Evolutionary conservation across 805 yeast genomes (phyloP), one percentile per base, ranked within the genome.

Genomic region (Pichia gijzeniarum): DNA sequence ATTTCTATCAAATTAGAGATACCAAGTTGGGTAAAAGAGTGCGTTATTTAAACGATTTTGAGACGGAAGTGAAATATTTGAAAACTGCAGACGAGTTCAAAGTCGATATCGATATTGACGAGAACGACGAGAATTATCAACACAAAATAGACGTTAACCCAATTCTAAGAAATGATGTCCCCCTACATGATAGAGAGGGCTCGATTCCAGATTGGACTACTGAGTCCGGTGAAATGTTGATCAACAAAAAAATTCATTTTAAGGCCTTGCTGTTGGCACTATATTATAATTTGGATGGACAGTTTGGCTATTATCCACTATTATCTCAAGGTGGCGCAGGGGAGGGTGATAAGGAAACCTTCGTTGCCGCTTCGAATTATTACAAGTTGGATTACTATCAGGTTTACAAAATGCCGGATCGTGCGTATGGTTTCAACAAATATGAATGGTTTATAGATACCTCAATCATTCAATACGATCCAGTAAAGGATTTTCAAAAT

Each of bases 271-370:
- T 83, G 45, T 64, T 84, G 38, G 73, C 88, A 0, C 59, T 80
- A 18, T 84, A 81, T 61, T 84, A 84, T 60, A 84, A 83, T 53
- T 65, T 76, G 43, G 74, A 73, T 58, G 89, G 89, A 0, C 84
- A 82, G 20, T 62, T 71, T 3, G 67, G 73, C 46, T 82, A 73
- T 57, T 80, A 80, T 58, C 79, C 79, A 3, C 62, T 82, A 40
- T 63, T 82, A 39, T 69, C 82, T 1, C 80, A 79, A 60, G 83
- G 84, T 34, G 72, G 72, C 35, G 74, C 73, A 2, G 91, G 91
- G n/a, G 86, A 81, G 61, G 90, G 90, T 45, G 90, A 83, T 57
- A 83, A 84, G 57, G 90, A 83, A 52, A 82, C 91, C 0, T 75
- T 81, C 41, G 67, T 78, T 41, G 82, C 86, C 0, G 84, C 88